Conservation (phyloP, 441 rosid species). For the Lepidium campestre region DNA sequence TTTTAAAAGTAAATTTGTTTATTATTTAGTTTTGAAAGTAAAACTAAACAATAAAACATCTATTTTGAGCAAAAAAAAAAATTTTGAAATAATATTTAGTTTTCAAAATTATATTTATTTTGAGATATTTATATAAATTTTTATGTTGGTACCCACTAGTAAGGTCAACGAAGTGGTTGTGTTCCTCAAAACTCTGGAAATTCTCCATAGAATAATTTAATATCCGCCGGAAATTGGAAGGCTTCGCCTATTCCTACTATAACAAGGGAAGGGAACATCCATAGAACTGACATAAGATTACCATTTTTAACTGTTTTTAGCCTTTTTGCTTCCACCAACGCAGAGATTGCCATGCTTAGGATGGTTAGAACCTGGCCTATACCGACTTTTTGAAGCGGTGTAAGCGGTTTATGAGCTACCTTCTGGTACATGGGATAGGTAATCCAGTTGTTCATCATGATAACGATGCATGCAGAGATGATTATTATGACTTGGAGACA, state of each 20-base stretch:
- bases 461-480: conserved; percentile 20
- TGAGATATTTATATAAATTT: too few relatives aligned
- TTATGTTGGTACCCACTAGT: too few relatives aligned
- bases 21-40: too few relatives aligned
- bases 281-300: conserved; percentile 29
- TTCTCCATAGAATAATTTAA: conserved; percentile 37
- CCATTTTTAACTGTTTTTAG: conserved; percentile 4
- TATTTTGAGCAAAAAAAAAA: too few relatives aligned
- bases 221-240: conserved; percentile 49
- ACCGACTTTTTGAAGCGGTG: conserved; percentile 38
- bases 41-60: too few relatives aligned
- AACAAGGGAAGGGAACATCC: conserved; percentile 47
- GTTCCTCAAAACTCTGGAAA: conserved; percentile 46
- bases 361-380: conserved; percentile 36
- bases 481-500: conserved; percentile 31
- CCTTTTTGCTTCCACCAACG: conserved; percentile 38
- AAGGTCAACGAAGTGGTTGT: conserved; percentile 47
- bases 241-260: conserved; percentile 47
- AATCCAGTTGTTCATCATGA: conserved; percentile 27
- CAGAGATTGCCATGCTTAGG: conserved; percentile 33
- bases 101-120: too few relatives aligned
- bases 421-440: conserved; percentile 32
- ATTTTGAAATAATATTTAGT: too few relatives aligned
- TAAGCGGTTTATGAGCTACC: conserved; percentile 5
- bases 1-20: too few relatives aligned